These are phyloP conservation scores for Fraxinus baroniana DNA, from an alignment of 305 asterid species.

Conservation along the genomic window DNA sequence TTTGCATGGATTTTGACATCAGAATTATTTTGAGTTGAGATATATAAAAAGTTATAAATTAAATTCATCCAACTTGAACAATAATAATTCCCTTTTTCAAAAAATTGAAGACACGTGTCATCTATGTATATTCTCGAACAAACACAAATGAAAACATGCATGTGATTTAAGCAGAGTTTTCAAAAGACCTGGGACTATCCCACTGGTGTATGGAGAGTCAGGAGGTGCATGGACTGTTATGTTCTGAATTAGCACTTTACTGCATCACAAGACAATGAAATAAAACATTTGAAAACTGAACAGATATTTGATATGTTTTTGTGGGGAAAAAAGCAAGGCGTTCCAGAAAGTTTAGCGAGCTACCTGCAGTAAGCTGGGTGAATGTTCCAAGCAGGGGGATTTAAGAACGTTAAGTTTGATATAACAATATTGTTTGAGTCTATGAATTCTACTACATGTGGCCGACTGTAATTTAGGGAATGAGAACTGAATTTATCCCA, in stretches of 20 bases:
- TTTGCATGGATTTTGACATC: not conserved
- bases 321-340: not conserved
- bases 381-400: constrained; percentile 91
- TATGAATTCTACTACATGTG: constrained; percentile 76
- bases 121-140: not conserved
- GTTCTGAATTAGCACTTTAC: constrained; percentile 87
- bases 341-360: constrained; percentile 1
- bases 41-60: not conserved
- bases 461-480: constrained; percentile 84
- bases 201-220: constrained; percentile 77
- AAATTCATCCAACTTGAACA: not conserved
- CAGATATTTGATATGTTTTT: not conserved
- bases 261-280: constrained; percentile 39
- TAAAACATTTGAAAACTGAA: not conserved
- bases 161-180: not conserved
- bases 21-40: not conserved
- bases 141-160: not conserved
- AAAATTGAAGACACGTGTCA: not conserved
- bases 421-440: constrained; percentile 63
- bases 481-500: constrained; percentile 65
- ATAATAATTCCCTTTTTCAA: not conserved
- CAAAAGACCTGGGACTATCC: constrained; percentile 85
- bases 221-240: constrained; percentile 74
- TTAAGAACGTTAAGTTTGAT: constrained; percentile 84
- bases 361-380: constrained; percentile 94